Evolutionary conservation across 2,329 filamentous ascomycete species (phyloP), one percentile per base, ranked within the genome.

Genomic region (Tolypocladium capitatum): DNA sequence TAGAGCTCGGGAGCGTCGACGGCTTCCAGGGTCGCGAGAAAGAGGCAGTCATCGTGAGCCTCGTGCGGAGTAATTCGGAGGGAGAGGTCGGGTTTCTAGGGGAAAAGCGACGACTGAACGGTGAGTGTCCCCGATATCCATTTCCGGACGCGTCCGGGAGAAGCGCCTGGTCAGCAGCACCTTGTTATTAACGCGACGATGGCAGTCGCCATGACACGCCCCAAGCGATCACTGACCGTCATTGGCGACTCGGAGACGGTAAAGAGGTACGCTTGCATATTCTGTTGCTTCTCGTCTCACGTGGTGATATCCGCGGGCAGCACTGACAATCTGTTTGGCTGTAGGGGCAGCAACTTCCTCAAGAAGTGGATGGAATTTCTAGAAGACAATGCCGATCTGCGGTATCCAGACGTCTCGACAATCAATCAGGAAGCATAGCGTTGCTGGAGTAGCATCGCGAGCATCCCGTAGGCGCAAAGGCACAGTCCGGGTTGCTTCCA

Each of bases 1-100:
- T 98, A 45, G 92, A 98, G 64, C 73, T 98, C n/a, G 92, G 92
- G 32, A 95, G 88, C 58, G 87, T 98, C 2, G 92, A 98, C 64
- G 92, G 91, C 2, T 98, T 98, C 63, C 92, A 98, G 65, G 92
- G 92, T 32, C 80, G 92, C 18, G 92, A 98, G 66, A 98, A 98
- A 66, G 92, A 98, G 65, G 92, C 87, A 2, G 83, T 98, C 16
- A 77, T 98, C 35, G 83, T 98, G 46, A 94, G 84, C 64, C 75
- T 97, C n/a, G 92, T 98, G 48, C 77, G 92, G 55, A 96, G 90
- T 66, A 98, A 98, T 62, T 55, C 80, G 6, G 79, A 89, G 44
- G 80, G 83, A 45, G 89, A 97, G 63, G 90, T 97, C 14, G 92
- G 92, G 10, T 98, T 98, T 60, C 69, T 98, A 34, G 87, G 81